A percentile compares a stretch with the other conserved stretches of the same genome.
Evolutionary conservation across 768 basidiomycete genomes (phyloP).

Genomic region (Pseudohyphozyma bogoriensis): DNA sequence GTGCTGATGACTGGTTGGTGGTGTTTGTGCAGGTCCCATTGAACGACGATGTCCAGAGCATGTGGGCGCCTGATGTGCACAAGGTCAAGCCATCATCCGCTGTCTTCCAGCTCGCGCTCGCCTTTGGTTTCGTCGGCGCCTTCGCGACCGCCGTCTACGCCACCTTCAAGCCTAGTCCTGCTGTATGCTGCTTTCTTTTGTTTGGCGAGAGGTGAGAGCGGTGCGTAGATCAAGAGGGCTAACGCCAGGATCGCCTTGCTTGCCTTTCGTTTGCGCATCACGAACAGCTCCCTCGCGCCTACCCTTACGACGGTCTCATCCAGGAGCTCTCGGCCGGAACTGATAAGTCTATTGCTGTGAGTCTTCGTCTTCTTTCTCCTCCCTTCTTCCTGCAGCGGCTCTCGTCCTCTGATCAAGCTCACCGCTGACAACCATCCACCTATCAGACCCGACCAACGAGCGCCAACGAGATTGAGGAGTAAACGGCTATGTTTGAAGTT

Average conservation of each 20-base stretch:
- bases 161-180: slow-evolving; percentile 8
- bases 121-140: slow-evolving; percentile 33
- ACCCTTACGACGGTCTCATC: slow-evolving; percentile 26
- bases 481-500: background rate
- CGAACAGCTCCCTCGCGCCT: slow-evolving; percentile 21
- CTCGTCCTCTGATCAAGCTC: background rate
- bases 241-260: background rate
- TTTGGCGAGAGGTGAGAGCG: too few species aligned
- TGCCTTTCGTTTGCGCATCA: background rate
- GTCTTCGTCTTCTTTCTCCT: background rate
- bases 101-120: slow-evolving; percentile 35
- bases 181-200: slow-evolving; percentile 7
- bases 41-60: slow-evolving; percentile 40
- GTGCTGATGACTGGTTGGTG: too few species aligned
- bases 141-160: slow-evolving; percentile 18
- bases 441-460: background rate
- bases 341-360: slow-evolving; percentile 14
- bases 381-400: background rate
- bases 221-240: background rate
- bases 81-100: slow-evolving; percentile 36
- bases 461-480: slow-evolving; percentile 5
- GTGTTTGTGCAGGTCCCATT: slow-evolving; percentile 36
- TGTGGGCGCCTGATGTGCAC: slow-evolving; percentile 43
- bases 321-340: slow-evolving; percentile 24
- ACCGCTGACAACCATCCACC: too few species aligned